Conservation (phyloP, 116 monocot genomes). For the Phalaenopsis hybrid region DNA sequence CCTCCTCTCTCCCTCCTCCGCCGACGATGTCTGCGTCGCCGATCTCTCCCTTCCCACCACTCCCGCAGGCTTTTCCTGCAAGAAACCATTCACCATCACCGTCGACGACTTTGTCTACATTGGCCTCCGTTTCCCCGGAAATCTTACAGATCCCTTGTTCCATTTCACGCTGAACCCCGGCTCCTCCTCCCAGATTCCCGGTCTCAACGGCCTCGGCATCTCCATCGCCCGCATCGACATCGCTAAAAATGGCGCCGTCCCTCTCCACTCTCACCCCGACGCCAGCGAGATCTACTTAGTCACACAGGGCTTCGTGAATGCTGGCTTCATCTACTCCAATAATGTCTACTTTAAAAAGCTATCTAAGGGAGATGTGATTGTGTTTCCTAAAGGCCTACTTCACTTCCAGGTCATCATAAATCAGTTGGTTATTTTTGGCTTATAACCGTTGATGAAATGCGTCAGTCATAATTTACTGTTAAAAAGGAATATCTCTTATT, state of each 20-base stretch:
- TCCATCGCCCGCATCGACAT: constrained; percentile 29
- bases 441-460: too few relatives aligned
- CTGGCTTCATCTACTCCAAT: constrained; percentile 33
- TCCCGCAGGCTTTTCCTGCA: constrained; percentile 28
- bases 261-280: constrained; percentile 40
- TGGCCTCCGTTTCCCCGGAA: constrained; percentile 19
- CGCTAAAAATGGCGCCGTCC: constrained; percentile 18
- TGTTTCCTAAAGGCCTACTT: constrained; percentile 31
- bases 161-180: constrained; percentile 23
- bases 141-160: constrained; percentile 8
- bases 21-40: constrained; percentile 36
- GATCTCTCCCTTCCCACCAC: constrained; percentile 10
- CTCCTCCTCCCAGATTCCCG: constrained; percentile 31
- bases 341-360: constrained; percentile 15
- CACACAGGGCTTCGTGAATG: constrained; percentile 17
- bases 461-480: too few relatives aligned
- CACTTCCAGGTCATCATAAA: constrained; percentile 20
- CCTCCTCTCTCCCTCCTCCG: constrained; percentile 14
- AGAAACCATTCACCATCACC: constrained; percentile 14
- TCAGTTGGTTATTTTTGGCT: not conserved
- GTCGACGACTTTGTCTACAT: constrained; percentile 28
- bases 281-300: constrained; percentile 35
- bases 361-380: constrained; percentile 20
- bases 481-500: too few relatives aligned
- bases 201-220: constrained; percentile 42